phyloP scores from a whole-genome alignment of 805 yeast species.

The Metschnikowia gruessii region DNA sequence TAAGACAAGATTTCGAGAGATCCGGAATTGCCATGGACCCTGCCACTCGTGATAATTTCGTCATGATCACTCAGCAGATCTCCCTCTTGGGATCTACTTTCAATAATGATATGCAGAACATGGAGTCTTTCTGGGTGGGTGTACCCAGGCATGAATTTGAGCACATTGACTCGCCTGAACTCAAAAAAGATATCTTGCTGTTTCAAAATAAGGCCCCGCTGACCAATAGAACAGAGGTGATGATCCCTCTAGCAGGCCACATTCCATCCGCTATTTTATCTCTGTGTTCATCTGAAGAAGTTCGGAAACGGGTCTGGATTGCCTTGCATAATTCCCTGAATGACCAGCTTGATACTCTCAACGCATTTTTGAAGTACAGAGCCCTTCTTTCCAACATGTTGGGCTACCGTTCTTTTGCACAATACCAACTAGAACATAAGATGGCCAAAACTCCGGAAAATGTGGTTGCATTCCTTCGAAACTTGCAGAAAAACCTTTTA shows the following conservation, averaged over 20 bases:
- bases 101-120: constrained; percentile 44
- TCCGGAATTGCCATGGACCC: constrained; percentile 84
- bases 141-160: constrained; percentile 32
- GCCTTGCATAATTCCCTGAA: constrained; percentile 64
- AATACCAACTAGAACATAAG: constrained; percentile 82
- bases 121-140: constrained; percentile 38
- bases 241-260: constrained; percentile 49
- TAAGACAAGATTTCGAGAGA: constrained; percentile 81
- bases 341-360: constrained; percentile 59
- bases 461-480: constrained; percentile 65
- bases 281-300: constrained; percentile 50
- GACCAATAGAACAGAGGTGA: constrained; percentile 1
- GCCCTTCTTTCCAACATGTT: constrained; percentile 69
- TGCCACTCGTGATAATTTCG: constrained; percentile 62
- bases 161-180: constrained; percentile 20
- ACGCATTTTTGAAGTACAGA: constrained; percentile 59
- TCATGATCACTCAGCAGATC: constrained; percentile 74
- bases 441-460: constrained; percentile 83
- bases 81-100: constrained; percentile 80
- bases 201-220: constrained; percentile 27
- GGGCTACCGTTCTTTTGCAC: constrained; percentile 67
- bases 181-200: constrained; percentile 27
- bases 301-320: constrained; percentile 72
- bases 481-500: constrained; percentile 51
- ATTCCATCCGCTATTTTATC: constrained; percentile 64